Evolutionary conservation across 2,329 filamentous ascomycete species (phyloP), one percentile per base, ranked within the genome.

Genomic region (Neofusicoccum kwambonambiense): DNA sequence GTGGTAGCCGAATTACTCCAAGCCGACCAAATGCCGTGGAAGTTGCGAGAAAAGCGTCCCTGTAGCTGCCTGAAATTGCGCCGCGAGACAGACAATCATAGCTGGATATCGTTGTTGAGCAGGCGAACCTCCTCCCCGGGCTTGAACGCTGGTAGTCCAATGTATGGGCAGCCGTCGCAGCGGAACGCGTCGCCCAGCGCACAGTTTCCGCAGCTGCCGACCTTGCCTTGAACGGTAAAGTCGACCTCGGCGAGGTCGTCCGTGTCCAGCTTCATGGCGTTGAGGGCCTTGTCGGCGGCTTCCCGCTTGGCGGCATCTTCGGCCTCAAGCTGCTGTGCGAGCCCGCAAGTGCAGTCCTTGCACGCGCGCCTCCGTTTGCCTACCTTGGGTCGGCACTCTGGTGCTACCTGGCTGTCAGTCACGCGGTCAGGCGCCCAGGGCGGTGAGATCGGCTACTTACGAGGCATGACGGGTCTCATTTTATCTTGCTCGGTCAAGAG

Each of bases 171-270:
- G 2, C 86, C 84, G 69, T 86, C 83, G 69, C 84, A 86, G 19
- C 84, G 75, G 73, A 84, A 85, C 0, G 95, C 94, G 77, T 98
- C 94, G 58, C 95, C 95, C 15, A 99, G 84, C 34, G 93, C 90
- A 78, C 95, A 98, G 79, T 94, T 97, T 34, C 92, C 92, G 77
- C 95, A 99, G 17, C 91, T 96, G 63, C 95, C 94, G 5, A 94
- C 91, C 82, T 97, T 98, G 71, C 95, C 95, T 78, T 96, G 86
- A n/a, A 98, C 92, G 0, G 95, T 99, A 75, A 99, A 98, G 78
- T 99, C 95, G 8, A 98, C 85, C 78, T 98, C 94, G 60, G 87
- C 88, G 56, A 99, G 81, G 75, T 99, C 95, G 71, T 92, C 89
- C 0, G 87, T 82, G 57, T 85, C 87, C 60, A 97, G 83, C 78